phyloP scores from a whole-genome alignment of 768 basidiomycete genomes.

The Ramaria sp. region DNA sequence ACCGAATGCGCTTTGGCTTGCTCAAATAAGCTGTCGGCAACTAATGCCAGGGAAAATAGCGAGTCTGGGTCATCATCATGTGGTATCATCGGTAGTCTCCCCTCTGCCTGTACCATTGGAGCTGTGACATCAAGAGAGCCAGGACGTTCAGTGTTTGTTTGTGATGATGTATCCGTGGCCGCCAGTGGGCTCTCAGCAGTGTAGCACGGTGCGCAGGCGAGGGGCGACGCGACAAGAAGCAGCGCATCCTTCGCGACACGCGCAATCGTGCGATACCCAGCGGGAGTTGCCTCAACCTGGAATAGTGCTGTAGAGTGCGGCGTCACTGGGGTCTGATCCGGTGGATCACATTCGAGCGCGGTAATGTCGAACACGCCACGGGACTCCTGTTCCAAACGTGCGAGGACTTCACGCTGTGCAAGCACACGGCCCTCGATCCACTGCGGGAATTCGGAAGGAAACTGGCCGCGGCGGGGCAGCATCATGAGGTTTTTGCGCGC shows the following conservation, averaged over 20 bases:
- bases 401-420: neutral
- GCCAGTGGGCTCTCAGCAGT: neutral
- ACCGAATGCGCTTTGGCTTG: no score
- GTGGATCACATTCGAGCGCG: neutral
- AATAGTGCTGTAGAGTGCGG: neutral
- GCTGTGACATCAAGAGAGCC: no score
- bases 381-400: neutral
- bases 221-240: neutral
- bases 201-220: conserved; percentile 3
- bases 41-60: neutral
- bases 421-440: conserved; percentile 1
- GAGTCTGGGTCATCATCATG: neutral
- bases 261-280: neutral
- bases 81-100: neutral
- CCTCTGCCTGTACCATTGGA: no score
- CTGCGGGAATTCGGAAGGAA: neutral
- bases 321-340: neutral
- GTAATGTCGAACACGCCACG: neutral
- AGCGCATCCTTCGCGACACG: neutral
- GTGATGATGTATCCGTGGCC: no score
- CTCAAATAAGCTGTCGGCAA: neutral
- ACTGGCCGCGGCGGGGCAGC: neutral
- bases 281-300: neutral
- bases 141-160: no score
- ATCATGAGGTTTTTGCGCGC: neutral